Evolutionary conservation across 2,329 filamentous ascomycete genomes (phyloP).

Genomic region (Colletotrichum shisoi): DNA sequence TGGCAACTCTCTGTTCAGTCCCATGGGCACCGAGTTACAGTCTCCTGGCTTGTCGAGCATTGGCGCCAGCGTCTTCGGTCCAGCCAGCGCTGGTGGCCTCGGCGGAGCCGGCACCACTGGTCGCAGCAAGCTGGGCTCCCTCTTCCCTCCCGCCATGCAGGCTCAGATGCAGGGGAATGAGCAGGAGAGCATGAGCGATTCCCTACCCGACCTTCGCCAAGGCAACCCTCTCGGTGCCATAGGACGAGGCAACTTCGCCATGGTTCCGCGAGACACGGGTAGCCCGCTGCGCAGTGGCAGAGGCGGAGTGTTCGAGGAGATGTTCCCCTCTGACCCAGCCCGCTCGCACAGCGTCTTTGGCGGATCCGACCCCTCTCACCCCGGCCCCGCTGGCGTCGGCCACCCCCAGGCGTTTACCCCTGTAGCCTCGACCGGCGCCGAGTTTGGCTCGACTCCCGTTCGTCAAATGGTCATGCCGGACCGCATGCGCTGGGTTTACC

Average conservation of each 20-base stretch:
- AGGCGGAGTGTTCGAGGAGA: constrained; percentile 62
- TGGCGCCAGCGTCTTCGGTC: constrained; percentile 73
- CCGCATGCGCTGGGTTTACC: constrained; percentile 97
- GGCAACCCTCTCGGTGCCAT: constrained; percentile 71
- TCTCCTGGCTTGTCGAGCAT: constrained; percentile 72
- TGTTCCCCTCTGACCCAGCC: constrained; percentile 54
- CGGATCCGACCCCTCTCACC: constrained; percentile 42
- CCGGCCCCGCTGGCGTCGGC: constrained; percentile 39
- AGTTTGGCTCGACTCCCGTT: constrained; percentile 64
- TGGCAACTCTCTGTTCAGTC: constrained; percentile 81
- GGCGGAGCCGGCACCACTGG: constrained; percentile 72
- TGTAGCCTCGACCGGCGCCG: constrained; percentile 41
- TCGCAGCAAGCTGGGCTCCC: constrained; percentile 82
- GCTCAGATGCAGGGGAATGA: constrained; percentile 84
- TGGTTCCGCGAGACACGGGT: constrained; percentile 64
- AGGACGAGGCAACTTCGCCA: constrained; percentile 66
- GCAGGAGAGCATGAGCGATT: constrained; percentile 66
- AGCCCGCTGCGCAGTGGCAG: constrained; percentile 66
- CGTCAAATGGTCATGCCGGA: constrained; percentile 99
- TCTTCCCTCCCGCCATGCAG: constrained; percentile 90
- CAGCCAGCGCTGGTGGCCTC: constrained; percentile 62
- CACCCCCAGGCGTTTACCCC: constrained; percentile 41
- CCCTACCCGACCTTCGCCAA: constrained; percentile 67
- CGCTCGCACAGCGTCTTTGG: constrained; percentile 46
- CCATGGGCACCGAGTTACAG: constrained; percentile 75